Evolutionary conservation across 2,329 filamentous ascomycete species (phyloP).

Genomic region (Orbilia blumenaviensis): DNA sequence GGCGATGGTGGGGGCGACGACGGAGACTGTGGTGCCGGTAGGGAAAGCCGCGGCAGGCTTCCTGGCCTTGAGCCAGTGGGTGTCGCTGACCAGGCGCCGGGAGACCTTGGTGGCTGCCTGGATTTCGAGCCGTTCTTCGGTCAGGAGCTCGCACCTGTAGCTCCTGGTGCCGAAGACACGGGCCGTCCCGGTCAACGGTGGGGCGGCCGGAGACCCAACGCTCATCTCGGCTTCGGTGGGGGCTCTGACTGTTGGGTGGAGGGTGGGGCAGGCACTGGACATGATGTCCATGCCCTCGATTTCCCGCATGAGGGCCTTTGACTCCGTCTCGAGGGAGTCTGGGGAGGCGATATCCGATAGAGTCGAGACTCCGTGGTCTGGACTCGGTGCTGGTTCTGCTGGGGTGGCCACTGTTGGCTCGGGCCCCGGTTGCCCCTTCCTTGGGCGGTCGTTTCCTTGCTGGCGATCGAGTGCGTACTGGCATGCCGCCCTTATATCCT

Average conservation of each 20-base stretch:
- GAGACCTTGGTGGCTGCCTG: conserved; percentile 22
- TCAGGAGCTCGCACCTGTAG: conserved; percentile 3
- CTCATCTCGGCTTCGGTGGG: conserved; percentile 15
- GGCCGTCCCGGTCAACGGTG: conserved; percentile 27
- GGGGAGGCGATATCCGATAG: conserved; percentile 1
- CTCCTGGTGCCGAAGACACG: conserved; percentile 25
- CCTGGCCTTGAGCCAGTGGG: conserved; percentile 31
- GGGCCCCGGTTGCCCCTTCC: not conserved
- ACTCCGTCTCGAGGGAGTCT: conserved; percentile 12
- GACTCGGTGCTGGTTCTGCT: not conserved
- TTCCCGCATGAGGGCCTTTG: conserved; percentile 22
- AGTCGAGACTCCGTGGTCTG: not conserved
- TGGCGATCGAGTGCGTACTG: conserved; percentile 6
- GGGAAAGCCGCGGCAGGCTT: not conserved
- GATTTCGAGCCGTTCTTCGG: not conserved
- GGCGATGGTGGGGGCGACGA: not conserved
- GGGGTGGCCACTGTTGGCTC: not conserved
- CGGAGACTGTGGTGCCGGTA: not conserved
- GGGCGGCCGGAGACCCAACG: conserved; percentile 14
- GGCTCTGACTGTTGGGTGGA: conserved; percentile 12
- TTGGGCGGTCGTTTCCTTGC: not conserved
- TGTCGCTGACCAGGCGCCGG: conserved; percentile 26
- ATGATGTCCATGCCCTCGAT: conserved; percentile 42
- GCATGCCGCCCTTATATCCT: conserved; percentile 1
- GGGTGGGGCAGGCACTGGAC: not conserved